Evolutionary conservation across 2,329 filamentous ascomycete species (phyloP), one percentile per base, ranked within the genome.

Genomic region (Cucurbitaria berberidis): DNA sequence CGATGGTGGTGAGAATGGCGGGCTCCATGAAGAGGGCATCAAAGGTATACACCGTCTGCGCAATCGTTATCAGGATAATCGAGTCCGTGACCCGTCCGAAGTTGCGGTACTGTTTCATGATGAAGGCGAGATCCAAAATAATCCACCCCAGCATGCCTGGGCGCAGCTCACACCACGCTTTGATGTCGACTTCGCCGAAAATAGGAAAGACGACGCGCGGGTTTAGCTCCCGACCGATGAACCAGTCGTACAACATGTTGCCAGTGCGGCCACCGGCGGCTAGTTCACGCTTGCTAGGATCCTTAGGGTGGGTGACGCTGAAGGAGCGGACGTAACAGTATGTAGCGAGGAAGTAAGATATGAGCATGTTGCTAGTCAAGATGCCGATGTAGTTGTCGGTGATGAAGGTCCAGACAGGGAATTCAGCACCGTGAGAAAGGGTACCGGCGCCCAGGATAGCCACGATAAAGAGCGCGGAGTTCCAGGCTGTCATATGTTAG

Each of bases 151-250:
- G 83, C 81, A 98, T 84, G 42, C 93, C 93, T 0, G 93, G 93
- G n/a, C 93, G 87, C 68, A 97, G 82, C 77, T 98, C 93, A 75
- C 89, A 89, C 75, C 88, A 97, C 55, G 88, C 82, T 77, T 97
- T 97, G 76, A 98, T 89, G 70, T 98, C 93, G 44, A 97, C 82
- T 64, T 91, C 89, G 53, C 91, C 91, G 59, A 96, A 82, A 43
- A 96, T 74, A 2, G 92, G 92, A 21, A 96, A 78, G 0, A 82
- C 85, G 54, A 96, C 76, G 43, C 93, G 90, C 3, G 93, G 93
- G 77, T 98, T 98, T 55, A 98, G 86, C 76, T 98, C 93, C 24
- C 93, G 90, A 18, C 93, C 93, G 61, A 98, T 97, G 78, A 92
- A 98, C 86, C 91, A 98, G 76, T 98, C 93, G 74, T 98, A 97